Evolutionary conservation across 176 grass and related monocot genomes (phyloP), one percentile per base, ranked within the genome.

Genomic region (Phyllostachys edulis): DNA sequence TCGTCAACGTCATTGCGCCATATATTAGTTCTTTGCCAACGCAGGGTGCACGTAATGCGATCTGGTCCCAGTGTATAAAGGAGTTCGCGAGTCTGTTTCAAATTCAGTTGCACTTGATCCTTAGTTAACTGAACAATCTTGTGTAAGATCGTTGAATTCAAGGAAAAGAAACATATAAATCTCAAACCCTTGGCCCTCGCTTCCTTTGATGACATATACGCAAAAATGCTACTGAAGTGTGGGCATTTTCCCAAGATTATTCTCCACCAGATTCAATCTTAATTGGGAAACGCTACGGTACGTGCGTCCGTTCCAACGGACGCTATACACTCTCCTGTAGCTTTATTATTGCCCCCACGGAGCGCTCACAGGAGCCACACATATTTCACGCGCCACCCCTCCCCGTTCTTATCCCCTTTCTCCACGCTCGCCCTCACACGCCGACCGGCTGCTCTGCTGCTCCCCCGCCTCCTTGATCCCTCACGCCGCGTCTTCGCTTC

Each of bases 41-140:
- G 67, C 21, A 65, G 23, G 27, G 67, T 62, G 29, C 69, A 61
- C 34, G 60, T 2, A 40, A 32, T 4, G 34, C 24, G 27, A 71
- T 71, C 15, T 63, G 29, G 20, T 76, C 24, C 13, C 65, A 29
- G 59, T 59, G 15, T 66, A 36, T 20, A 24, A 36, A 64, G 83
- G 44, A 56, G 71, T 71, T 89, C 78, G 39, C 24, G 36, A 14
- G 78, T 86, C 71, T 18, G 15, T 27, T 76, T 89, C 88, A 90
- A 32, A 34, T 77, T 37, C n/a, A 46, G 55, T 82, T 82, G 78
- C 78, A 7, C 49, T 18, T 41, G 63, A 60, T 69, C 10, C 45
- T 72, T 29, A 10, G 18, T 63, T 46, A 42, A 62, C 24, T n/a
- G 14, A 20, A 27, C 38, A 71, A 8, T 44, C 24, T 75, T 70